Percentiles rank a stretch among this genome's conserved stretches.
Evolutionary conservation across 495 filamentous ascomycete genomes (phyloP).

Genomic region (Bombardia bombarda): DNA sequence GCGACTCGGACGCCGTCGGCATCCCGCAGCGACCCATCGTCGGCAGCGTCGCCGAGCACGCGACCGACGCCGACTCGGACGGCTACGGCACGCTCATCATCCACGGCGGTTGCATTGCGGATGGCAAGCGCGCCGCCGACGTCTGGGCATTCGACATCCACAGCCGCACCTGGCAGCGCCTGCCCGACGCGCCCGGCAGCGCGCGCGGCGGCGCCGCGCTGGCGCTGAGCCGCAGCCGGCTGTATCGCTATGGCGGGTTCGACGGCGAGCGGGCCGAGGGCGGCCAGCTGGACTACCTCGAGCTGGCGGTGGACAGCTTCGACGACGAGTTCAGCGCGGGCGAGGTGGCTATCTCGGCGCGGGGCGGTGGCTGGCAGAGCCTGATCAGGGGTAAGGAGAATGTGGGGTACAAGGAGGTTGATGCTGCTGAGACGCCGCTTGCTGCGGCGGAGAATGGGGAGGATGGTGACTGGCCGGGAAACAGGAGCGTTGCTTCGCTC

Average conservation of each 20-base stretch:
- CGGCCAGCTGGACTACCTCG: slow-evolving; percentile 54
- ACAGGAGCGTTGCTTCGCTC: slow-evolving; percentile 36
- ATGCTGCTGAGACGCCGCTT: slow-evolving; percentile 17
- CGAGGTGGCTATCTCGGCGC: slow-evolving; percentile 27
- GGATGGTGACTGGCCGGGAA: slow-evolving; percentile 31
- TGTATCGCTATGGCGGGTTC: slow-evolving; percentile 71
- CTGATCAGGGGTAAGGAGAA: slow-evolving; percentile 18
- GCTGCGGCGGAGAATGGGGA: neutral
- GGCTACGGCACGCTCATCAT: slow-evolving; percentile 56
- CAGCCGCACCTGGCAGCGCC: slow-evolving; percentile 50
- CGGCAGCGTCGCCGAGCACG: slow-evolving; percentile 36
- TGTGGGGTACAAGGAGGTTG: slow-evolving; percentile 18
- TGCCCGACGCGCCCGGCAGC: slow-evolving; percentile 52
- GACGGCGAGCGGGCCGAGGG: slow-evolving; percentile 58
- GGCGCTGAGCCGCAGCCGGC: slow-evolving; percentile 41
- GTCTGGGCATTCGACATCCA: slow-evolving; percentile 65
- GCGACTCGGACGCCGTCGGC: slow-evolving; percentile 31
- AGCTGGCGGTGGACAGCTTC: slow-evolving; percentile 35
- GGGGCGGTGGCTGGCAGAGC: slow-evolving; percentile 29
- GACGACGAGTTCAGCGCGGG: slow-evolving; percentile 39
- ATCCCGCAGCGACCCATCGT: slow-evolving; percentile 39
- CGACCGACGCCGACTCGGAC: slow-evolving; percentile 35
- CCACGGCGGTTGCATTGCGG: slow-evolving; percentile 61
- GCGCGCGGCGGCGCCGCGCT: slow-evolving; percentile 57
- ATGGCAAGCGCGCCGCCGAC: slow-evolving; percentile 45